Base-by-base conservation (phyloP, 352 stramenopile species). In the Phytopythium ostracodes region DNA sequence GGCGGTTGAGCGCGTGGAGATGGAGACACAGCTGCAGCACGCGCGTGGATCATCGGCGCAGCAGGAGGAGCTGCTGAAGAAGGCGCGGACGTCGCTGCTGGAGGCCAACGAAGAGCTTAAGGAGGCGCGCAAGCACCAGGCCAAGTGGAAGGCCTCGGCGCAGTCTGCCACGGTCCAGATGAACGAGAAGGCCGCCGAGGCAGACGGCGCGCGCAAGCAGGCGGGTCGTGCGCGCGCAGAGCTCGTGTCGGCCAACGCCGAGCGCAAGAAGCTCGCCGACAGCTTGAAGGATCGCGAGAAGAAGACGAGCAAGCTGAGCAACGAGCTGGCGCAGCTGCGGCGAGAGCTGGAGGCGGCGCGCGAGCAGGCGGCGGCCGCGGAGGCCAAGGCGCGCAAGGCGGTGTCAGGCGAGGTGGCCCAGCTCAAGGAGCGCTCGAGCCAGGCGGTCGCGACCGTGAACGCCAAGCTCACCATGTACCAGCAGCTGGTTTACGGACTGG, bases 61-160 rank as follows among this genome's bases (percentile, higher is more conserved):
- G 20, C 84, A 90, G 35, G 84, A 91, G 25, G 76, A 88, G 24
- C 68, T 88, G 56, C 70, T 91, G 0, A 88, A 91, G 71, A 90
- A 90, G 72, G 79, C 80, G 49, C 79, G 84, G 43, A 67, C 73
- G 22, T 82, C 84, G 12, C 68, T 92, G 46, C 65, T 91, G 22
- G 77, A 85, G 52, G 74, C 76, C 12, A 92, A 90, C 60, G 79
- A 89, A 49, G 84, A 92, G 69, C 76, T 92, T 8, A 91, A 92
- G 68, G 74, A 85, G n/a, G 70, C 79, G 15, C 81, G 73, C n/a
- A 75, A 75, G 6, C 77, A 83, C 62, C 68, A 73, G 10, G 59
- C 83, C 33, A 92, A 92, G 67, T 91, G 81, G 81, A 92, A 92
- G 63, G 76, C 73, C 63, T 87, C 80, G 24, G 71, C 80, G 1